Conservation (phyloP, 345 rosid genomes). For the Gossypium anomalum region DNA sequence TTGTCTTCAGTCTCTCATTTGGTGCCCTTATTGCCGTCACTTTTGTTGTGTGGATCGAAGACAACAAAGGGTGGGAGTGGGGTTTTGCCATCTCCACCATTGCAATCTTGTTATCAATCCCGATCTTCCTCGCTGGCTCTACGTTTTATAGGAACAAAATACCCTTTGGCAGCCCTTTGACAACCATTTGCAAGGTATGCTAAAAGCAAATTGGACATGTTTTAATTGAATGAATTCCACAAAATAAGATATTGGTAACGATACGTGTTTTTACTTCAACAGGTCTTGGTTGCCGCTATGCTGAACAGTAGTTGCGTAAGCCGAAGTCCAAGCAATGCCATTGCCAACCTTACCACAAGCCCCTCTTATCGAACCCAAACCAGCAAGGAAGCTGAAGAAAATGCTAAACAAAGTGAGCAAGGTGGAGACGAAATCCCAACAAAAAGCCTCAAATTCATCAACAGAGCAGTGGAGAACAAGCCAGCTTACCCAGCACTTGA, state of each 20-base stretch:
- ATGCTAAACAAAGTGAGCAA: slow-evolving; percentile 1
- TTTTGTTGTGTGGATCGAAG: slow-evolving; percentile 88
- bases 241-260: not conserved
- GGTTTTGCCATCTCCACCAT: slow-evolving; percentile 76
- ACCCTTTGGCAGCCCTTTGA: slow-evolving; percentile 84
- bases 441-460: slow-evolving; percentile 44
- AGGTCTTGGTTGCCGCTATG: slow-evolving; percentile 66
- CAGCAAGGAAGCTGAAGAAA: slow-evolving; percentile 13
- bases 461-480: slow-evolving; percentile 46
- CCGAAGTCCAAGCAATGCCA: slow-evolving; percentile 49
- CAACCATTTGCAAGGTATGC: slow-evolving; percentile 71
- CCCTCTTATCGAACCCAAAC: slow-evolving; percentile 34
- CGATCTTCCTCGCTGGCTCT: slow-evolving; percentile 67
- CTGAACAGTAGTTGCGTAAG: slow-evolving; percentile 28
- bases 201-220: not conserved
- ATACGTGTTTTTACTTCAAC: not conserved
- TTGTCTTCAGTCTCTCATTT: slow-evolving; percentile 69
- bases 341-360: slow-evolving; percentile 46
- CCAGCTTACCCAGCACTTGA: slow-evolving; percentile 40
- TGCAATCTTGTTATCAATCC: slow-evolving; percentile 60
- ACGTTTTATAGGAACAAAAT: slow-evolving; percentile 62
- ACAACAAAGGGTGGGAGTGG: slow-evolving; percentile 96
- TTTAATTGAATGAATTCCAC: not conserved
- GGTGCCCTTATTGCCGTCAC: slow-evolving; percentile 92
- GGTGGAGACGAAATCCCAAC: slow-evolving; percentile 21